phyloP scores from a whole-genome alignment of 78 protist genomes.

The Acrasis kona region DNA sequence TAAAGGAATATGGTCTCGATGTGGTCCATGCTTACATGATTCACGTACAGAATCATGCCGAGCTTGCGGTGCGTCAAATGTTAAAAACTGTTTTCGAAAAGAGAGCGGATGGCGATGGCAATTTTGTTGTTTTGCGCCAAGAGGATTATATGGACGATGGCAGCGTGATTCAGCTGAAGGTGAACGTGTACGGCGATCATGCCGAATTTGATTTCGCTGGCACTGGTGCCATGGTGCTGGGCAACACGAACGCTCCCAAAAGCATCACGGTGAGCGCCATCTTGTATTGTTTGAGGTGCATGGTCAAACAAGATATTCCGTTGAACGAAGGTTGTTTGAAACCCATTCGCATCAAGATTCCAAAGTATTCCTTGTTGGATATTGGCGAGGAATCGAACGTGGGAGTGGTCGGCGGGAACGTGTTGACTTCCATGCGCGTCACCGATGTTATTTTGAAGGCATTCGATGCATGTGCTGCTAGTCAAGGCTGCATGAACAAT shows the following conservation, averaged over 20 bases:
- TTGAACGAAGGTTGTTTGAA: constrained; percentile 76
- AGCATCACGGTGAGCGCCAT: constrained; percentile 74
- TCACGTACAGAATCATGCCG: constrained; percentile 80
- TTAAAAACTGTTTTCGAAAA: neutral
- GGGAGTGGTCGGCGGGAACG: constrained; percentile 96
- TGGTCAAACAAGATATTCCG: constrained; percentile 78
- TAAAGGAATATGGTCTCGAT: constrained; percentile 41
- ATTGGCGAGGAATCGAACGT: constrained; percentile 49
- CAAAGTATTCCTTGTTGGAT: constrained; percentile 40
- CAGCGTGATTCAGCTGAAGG: constrained; percentile 40
- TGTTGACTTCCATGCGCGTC: constrained; percentile 81
- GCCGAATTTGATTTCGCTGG: constrained; percentile 82
- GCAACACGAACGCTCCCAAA: constrained; percentile 77
- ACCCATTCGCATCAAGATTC: constrained; percentile 63
- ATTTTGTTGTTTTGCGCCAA: constrained; percentile 15
- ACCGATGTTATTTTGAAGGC: constrained; percentile 79
- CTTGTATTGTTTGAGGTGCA: constrained; percentile 72
- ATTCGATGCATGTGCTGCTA: constrained; percentile 52
- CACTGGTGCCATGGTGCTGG: constrained; percentile 62
- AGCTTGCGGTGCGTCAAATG: constrained; percentile 60
- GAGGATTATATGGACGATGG: constrained; percentile 90
- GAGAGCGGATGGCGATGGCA: neutral
- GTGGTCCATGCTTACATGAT: constrained; percentile 82
- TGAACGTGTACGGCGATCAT: constrained; percentile 26
- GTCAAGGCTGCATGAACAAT: constrained; percentile 93